A percentile compares a stretch with the other conserved stretches of the same genome.
phyloP scores from a whole-genome alignment of 1,284 basidiomycete species.

The Naganishia sp. region DNA sequence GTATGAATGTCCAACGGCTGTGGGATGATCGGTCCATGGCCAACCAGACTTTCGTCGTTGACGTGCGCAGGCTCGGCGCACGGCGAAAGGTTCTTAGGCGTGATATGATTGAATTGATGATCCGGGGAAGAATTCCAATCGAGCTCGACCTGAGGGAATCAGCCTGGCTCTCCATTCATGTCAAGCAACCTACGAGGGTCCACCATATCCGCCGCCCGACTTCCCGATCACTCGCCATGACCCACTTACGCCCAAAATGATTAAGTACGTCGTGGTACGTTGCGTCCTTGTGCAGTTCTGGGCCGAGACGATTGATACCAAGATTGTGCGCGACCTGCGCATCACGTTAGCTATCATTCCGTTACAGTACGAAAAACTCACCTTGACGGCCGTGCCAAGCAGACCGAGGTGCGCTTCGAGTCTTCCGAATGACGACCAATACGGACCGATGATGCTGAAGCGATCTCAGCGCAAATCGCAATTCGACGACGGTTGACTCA shows the following conservation, averaged over 20 bases:
- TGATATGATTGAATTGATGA: conserved; percentile 22
- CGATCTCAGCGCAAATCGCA: background rate
- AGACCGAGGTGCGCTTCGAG: conserved; percentile 38
- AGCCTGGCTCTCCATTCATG: background rate
- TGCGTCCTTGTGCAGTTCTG: conserved; percentile 10
- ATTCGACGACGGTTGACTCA: conserved; percentile 3
- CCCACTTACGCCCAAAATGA: conserved; percentile 33
- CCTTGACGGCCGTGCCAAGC: conserved; percentile 37
- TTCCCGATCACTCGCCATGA: conserved; percentile 36
- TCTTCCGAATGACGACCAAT: conserved; percentile 35
- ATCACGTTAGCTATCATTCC: background rate
- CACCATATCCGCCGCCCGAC: conserved; percentile 39
- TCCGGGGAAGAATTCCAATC: conserved; percentile 36
- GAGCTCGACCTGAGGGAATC: conserved; percentile 15
- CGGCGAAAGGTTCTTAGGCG: conserved; percentile 35
- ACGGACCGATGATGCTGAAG: conserved; percentile 37
- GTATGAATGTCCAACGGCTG: conserved; percentile 36
- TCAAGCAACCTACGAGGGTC: conserved; percentile 27
- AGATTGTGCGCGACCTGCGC: conserved; percentile 30
- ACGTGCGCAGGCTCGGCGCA: conserved; percentile 39
- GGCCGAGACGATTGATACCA: conserved; percentile 24
- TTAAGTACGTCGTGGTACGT: conserved; percentile 18
- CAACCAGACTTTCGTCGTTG: conserved; percentile 34
- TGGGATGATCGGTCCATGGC: conserved; percentile 32
- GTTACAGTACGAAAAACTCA: background rate